phyloP scores from a whole-genome alignment of 2,329 filamentous ascomycete genomes.

The Aspergillus pseudoterreus region DNA sequence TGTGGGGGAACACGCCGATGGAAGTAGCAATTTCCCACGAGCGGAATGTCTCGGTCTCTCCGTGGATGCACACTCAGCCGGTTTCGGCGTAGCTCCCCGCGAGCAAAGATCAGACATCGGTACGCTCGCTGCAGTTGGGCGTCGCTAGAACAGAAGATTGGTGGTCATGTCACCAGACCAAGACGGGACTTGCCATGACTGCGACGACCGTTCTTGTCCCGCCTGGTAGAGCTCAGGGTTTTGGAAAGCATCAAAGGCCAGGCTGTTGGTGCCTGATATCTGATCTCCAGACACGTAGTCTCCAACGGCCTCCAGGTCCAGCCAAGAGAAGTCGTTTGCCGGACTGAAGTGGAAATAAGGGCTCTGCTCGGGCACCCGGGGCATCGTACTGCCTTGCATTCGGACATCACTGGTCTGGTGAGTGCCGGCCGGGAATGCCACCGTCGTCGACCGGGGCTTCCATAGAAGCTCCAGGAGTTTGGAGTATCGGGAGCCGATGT shows the following conservation, averaged over 20 bases:
- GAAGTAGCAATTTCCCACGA: background rate
- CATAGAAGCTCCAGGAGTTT: conserved; percentile 59
- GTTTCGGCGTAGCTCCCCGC: background rate
- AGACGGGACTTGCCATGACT: conserved; percentile 36
- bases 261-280: conserved; percentile 30
- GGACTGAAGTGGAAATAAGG: conserved; percentile 41
- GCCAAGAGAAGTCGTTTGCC: conserved; percentile 59
- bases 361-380: conserved; percentile 33
- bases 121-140: background rate
- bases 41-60: background rate
- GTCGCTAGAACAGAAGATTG: conserved; percentile 31
- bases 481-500: conserved; percentile 60
- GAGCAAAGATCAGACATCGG: background rate
- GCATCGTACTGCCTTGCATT: conserved; percentile 28
- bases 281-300: conserved; percentile 52
- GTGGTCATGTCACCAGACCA: conserved; percentile 41
- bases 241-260: conserved; percentile 35
- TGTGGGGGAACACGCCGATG: conserved; percentile 7
- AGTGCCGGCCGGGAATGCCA: conserved; percentile 21
- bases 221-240: conserved; percentile 29
- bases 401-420: conserved; percentile 29
- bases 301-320: conserved; percentile 57
- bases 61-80: conserved; percentile 5
- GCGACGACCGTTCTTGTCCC: conserved; percentile 26
- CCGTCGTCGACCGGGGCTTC: conserved; percentile 42